phyloP scores from a whole-genome alignment of 2,329 filamentous ascomycete genomes.

The Diaporthe citrichinensis region DNA sequence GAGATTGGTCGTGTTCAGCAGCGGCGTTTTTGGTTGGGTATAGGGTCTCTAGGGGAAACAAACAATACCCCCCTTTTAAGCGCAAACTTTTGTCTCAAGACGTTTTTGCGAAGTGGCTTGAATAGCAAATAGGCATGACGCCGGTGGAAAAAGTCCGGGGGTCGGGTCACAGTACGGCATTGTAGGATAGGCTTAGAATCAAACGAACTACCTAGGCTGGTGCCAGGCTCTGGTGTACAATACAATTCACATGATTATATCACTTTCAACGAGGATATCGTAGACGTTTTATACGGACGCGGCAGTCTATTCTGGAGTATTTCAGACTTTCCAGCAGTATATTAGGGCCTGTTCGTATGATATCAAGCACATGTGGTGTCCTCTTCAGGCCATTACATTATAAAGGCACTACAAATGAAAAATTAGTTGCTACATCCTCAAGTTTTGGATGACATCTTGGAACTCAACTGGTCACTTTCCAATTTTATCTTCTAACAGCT shows the following conservation, averaged over 20 bases:
- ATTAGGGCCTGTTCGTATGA: too few species aligned
- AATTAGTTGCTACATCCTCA: not conserved
- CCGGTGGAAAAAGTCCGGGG: not conserved
- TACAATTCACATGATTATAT: not conserved
- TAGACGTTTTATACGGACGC: not conserved
- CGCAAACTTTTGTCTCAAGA: not conserved
- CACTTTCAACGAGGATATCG: not conserved
- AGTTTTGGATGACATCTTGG: too few species aligned
- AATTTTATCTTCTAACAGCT: not conserved
- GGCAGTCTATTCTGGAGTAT: too few species aligned
- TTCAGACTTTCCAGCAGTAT: not conserved
- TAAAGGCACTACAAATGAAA: not conserved
- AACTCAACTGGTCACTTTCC: not conserved
- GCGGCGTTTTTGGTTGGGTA: constrained; percentile 16
- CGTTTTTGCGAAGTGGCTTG: not conserved
- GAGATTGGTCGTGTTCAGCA: constrained; percentile 21
- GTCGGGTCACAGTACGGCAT: not conserved
- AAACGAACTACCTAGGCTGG: not conserved
- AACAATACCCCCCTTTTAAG: not conserved
- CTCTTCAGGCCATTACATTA: not conserved
- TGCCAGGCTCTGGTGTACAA: not conserved
- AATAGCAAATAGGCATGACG: not conserved
- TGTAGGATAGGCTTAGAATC: not conserved
- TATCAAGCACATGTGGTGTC: not conserved
- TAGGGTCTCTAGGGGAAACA: not conserved